Percentiles rank a stretch among this genome's conserved stretches.
These are phyloP conservation scores for Chondrus crispus DNA, from an alignment of 23 red algal species.

Conservation along the genomic window DNA sequence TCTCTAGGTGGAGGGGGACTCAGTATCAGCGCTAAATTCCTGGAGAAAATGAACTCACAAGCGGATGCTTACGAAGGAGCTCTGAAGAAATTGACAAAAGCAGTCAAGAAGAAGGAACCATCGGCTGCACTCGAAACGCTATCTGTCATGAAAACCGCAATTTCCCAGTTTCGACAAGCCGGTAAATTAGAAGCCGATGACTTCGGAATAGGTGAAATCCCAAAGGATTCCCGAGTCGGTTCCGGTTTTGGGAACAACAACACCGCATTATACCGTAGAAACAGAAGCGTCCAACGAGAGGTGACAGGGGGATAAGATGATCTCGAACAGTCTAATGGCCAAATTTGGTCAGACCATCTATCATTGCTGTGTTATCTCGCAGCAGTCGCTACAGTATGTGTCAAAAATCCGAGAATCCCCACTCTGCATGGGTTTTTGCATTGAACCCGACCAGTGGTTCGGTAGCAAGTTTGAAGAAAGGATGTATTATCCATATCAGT, in stretches of 20 bases:
- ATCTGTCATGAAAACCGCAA: slow-evolving; percentile 43
- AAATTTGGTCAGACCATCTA: too few relatives aligned
- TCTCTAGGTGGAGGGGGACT: slow-evolving; percentile 63
- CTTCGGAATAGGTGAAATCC: slow-evolving; percentile 74
- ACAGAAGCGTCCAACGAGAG: slow-evolving; percentile 48
- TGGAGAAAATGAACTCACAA: slow-evolving; percentile 57
- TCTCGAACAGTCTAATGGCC: too few relatives aligned
- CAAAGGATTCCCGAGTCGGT: slow-evolving; percentile 51
- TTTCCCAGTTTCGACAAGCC: slow-evolving; percentile 37
- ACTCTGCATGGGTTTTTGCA: too few relatives aligned
- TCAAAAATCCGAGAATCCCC: too few relatives aligned
- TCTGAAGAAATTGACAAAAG: slow-evolving; percentile 45
- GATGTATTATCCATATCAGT: too few relatives aligned
- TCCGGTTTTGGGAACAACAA: slow-evolving; percentile 83
- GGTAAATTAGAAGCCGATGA: slow-evolving; percentile 59
- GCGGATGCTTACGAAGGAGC: slow-evolving; percentile 49
- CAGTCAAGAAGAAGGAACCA: slow-evolving; percentile 54
- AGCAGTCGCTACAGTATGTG: too few relatives aligned
- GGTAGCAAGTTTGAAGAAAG: too few relatives aligned
- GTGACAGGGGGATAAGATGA: slow-evolving; percentile 26
- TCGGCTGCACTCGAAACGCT: slow-evolving; percentile 23
- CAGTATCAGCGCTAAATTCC: slow-evolving; percentile 49
- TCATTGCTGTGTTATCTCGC: too few relatives aligned
- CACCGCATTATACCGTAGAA: slow-evolving; percentile 66
- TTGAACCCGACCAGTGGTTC: too few relatives aligned